Evolutionary conservation across 805 yeast species (phyloP), one percentile per base, ranked within the genome.

Genomic region (Blastobotrys chiropterorum): DNA sequence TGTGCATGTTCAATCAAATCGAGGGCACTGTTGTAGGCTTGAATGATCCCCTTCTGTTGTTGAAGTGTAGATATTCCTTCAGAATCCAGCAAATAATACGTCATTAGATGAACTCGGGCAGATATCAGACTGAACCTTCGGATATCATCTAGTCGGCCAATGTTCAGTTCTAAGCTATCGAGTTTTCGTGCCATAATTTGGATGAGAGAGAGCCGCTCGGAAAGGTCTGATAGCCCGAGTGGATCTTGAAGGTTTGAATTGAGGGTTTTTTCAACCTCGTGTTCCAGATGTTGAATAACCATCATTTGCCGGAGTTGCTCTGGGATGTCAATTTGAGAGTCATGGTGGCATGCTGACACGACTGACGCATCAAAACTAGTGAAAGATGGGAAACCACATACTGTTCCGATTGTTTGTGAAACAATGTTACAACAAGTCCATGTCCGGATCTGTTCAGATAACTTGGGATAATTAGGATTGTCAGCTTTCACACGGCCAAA

Each of bases 381-480:
- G 67, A 89, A 90, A 0, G 95, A 89, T 0, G 98, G 99, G 63
- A 86, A 90, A 16, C 99, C 99, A 70, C 90, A 89, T 8, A 95
- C 84, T 1, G 95, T 82, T 2, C 96, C 96, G 55, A 94, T 83
- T 1, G 85, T 79, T 67, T 94, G 98, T 1, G 95, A 85, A 0
- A 87, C 95, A 19, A 87, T 78, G 64, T 94, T 94, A 63, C 97
- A 89, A 8, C 88, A 80, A n/a, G 88, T 80, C 99, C 99, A 92
- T 0, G 99, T 92, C 53, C 84, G 78, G 34, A 83, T 76, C 61
- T 89, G 95, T 68, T 94, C 99, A 22, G 78, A 78, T 14, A 86
- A 57, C 50, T 67, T 63, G 4, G 67, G 60, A 44, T 53, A 54
- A 42, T 55, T 52, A 17, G 62, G 54, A 72, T 66, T 77, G 53